These are phyloP conservation scores for Vaccinium vitisidaea DNA, from an alignment of 148 eudicot species.

Conservation along the genomic window DNA sequence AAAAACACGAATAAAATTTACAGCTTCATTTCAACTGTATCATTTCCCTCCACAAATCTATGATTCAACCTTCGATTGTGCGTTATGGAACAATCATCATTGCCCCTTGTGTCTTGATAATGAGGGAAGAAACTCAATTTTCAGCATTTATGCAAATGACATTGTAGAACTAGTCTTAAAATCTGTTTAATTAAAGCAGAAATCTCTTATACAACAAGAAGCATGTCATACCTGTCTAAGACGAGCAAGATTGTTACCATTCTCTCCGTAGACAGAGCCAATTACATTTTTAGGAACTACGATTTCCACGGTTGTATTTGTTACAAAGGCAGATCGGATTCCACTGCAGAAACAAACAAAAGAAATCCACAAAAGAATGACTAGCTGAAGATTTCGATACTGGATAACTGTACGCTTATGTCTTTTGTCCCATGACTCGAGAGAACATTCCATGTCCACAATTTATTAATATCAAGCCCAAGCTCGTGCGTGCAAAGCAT, in stretches of 20 bases:
- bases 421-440: background rate
- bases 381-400: background rate
- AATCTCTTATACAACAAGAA: background rate
- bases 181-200: background rate
- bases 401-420: background rate
- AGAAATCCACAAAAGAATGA: no score
- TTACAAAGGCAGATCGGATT: constrained; percentile 56
- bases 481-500: background rate
- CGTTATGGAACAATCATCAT: background rate
- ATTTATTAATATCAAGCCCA: background rate
- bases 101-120: background rate
- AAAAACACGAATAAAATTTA: background rate
- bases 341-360: constrained; percentile 16
- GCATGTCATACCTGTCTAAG: constrained; percentile 27
- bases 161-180: constrained; percentile 17
- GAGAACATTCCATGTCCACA: background rate
- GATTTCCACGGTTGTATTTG: constrained; percentile 69
- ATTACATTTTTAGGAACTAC: constrained; percentile 53
- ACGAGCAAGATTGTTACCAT: constrained; percentile 63
- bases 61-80: background rate
- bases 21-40: background rate
- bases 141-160: background rate
- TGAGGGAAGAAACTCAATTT: background rate
- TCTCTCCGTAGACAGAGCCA: constrained; percentile 64
- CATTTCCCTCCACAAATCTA: background rate